These are phyloP conservation scores for Thalassiosira livingstoniorum DNA, from an alignment of 352 stramenopile species.

Conservation along the genomic window DNA sequence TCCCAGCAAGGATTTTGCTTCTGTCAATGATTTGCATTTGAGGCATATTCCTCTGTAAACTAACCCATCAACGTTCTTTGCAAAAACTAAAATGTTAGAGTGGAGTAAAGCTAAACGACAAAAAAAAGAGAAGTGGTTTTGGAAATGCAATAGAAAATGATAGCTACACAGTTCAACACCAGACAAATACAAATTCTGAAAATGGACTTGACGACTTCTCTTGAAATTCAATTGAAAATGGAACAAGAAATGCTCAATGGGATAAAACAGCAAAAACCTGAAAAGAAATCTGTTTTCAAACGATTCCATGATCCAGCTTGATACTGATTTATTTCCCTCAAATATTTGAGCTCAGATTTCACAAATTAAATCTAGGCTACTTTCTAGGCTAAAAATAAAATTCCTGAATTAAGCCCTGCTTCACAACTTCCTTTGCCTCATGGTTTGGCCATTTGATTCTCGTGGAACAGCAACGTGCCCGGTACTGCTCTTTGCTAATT, in stretches of 20 bases:
- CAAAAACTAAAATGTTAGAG: background rate
- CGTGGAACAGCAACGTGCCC: too few relatives aligned
- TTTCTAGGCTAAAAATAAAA: too few relatives aligned
- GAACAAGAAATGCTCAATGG: background rate
- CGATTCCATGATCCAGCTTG: too few relatives aligned
- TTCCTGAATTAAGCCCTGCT: too few relatives aligned
- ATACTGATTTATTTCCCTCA: too few relatives aligned
- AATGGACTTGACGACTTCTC: background rate
- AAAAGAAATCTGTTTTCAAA: too few relatives aligned
- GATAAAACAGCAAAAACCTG: too few relatives aligned
- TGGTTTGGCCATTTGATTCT: too few relatives aligned
- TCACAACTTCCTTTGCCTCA: too few relatives aligned
- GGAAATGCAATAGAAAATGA: constrained; percentile 5
- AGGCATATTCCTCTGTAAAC: constrained; percentile 47
- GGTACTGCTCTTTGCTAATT: too few relatives aligned
- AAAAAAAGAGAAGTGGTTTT: background rate
- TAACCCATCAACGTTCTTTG: constrained; percentile 3
- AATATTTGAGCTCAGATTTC: too few relatives aligned
- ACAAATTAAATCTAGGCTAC: too few relatives aligned
- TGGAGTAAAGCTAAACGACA: background rate
- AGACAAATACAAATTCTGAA: background rate
- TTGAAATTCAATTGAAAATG: background rate
- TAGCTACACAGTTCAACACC: background rate
- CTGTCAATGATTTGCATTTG: constrained; percentile 19
- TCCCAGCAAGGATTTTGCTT: constrained; percentile 16